Evolutionary conservation across 2,329 filamentous ascomycete species (phyloP).

Genomic region (Verticillium zaregamsianum): DNA sequence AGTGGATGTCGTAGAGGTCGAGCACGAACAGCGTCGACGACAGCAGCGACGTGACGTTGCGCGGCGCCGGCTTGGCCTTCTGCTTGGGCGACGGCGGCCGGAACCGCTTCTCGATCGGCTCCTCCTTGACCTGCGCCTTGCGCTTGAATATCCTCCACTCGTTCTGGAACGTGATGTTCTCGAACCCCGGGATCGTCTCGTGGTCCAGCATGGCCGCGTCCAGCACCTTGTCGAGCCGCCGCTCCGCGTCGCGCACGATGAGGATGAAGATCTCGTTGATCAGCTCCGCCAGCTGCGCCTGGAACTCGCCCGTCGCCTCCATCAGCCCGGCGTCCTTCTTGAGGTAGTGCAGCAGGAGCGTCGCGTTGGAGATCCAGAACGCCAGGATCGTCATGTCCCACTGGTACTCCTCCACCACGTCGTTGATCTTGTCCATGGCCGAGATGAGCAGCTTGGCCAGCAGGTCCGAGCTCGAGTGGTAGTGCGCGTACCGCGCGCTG

Average conservation of each 20-base stretch:
- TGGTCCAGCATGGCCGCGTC: conserved; percentile 94
- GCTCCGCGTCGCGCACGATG: conserved; percentile 92
- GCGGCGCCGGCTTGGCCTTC: conserved; percentile 83
- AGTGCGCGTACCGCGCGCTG: conserved; percentile 92
- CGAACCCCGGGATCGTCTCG: conserved; percentile 95
- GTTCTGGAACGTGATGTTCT: conserved; percentile 94
- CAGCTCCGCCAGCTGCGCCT: conserved; percentile 87
- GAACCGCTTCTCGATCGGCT: conserved; percentile 85
- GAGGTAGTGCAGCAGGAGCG: conserved; percentile 88
- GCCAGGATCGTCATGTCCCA: conserved; percentile 99
- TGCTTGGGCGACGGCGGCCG: conserved; percentile 91
- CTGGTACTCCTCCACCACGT: conserved; percentile 90
- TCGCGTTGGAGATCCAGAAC: conserved; percentile 98
- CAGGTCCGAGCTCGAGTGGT: conserved; percentile 84
- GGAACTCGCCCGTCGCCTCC: conserved; percentile 57
- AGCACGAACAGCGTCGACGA: conserved; percentile 96
- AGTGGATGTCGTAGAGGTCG: conserved; percentile 98
- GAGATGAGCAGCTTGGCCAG: conserved; percentile 75
- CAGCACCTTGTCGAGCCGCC: conserved; percentile 92
- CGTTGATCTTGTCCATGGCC: conserved; percentile 94
- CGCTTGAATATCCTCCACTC: conserved; percentile 97
- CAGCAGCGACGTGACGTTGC: conserved; percentile 91
- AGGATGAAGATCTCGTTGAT: conserved; percentile 98
- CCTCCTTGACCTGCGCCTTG: conserved; percentile 84
- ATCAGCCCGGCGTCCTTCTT: conserved; percentile 57